Evolutionary conservation across 192 early-diverging fungal species (phyloP), one percentile per base, ranked within the genome.

Genomic region (Coemansia sp.): DNA sequence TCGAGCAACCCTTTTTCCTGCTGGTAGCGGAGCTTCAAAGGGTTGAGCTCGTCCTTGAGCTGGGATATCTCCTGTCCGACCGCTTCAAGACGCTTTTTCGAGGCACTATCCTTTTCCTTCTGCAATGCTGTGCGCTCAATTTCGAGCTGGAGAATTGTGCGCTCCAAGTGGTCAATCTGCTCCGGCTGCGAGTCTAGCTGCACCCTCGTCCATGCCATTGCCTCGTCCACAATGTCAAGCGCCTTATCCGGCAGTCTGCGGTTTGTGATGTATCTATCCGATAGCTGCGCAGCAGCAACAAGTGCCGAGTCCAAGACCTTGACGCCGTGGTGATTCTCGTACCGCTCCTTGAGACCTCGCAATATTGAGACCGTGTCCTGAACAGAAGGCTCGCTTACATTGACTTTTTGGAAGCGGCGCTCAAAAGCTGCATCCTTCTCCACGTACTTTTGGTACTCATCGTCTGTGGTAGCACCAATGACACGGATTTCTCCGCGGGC

Each of bases 161-260:
- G 91, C 63, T 99, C 95, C n/a, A 99, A 83, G 3, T 88, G 84
- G 76, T 99, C 97, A 50, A 99, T 98, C 57, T 87, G 81, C 81
- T 99, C 97, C 6, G 97, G 97, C 65, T 95, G 91, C 8, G 94
- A 92, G 67, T 99, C 97, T 17, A 97, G 84, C 72, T 99, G 96
- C 8, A 99, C 96, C 27, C 94, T 89, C 4, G 88, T 89, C 76
- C 94, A 93, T 15, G 97, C 96, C 72, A 92, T 95, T 2, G 96
- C 95, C 80, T 99, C 96, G 72, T 99, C 97, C 52, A 97, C 84
- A 27, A 92, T 70, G 41, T 92, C 91, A 54, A 92, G 88, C 54
- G 91, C 87, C 66, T 91, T 91, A 75, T 92, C 91, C 8, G 91
- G 91, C 20, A 89, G 81, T 70, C 88, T 86, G 11, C 91, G 84